These are phyloP conservation scores for Handroanthus guayacan DNA, from an alignment of 257 asterid species.

Conservation along the genomic window DNA sequence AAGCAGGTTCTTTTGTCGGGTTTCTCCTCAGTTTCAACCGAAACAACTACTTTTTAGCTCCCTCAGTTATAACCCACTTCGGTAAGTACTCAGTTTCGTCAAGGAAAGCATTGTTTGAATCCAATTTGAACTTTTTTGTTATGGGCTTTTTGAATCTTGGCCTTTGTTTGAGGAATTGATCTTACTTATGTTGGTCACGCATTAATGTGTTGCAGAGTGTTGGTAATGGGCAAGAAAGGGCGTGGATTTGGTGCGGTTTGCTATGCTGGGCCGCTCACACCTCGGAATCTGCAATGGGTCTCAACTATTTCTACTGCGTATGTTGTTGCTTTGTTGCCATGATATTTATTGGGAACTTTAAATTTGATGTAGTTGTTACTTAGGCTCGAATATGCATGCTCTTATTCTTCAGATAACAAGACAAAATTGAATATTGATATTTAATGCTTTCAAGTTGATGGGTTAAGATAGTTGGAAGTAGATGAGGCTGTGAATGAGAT, in stretches of 20 bases:
- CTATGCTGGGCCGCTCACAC: conserved; percentile 60
- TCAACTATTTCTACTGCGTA: conserved; percentile 73
- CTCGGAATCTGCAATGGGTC: conserved; percentile 74
- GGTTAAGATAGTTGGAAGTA: conserved; percentile 14
- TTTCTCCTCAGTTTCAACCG: conserved; percentile 40
- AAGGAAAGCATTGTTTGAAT: background rate
- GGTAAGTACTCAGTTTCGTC: conserved; percentile 32
- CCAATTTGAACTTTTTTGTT: background rate
- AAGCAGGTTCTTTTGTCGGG: conserved; percentile 36
- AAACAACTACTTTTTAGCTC: conserved; percentile 32
- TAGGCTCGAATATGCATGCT: background rate
- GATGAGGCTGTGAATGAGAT: background rate
- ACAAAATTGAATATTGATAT: background rate
- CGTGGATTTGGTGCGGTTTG: conserved; percentile 63
- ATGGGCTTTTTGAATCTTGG: background rate
- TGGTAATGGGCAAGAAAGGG: conserved; percentile 45
- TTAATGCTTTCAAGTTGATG: background rate
- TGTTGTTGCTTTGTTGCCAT: conserved; percentile 27
- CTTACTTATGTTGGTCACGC: conserved; percentile 18
- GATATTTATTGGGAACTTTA: background rate
- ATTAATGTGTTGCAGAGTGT: conserved; percentile 49
- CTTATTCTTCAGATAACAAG: background rate
- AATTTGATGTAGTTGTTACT: conserved; percentile 6
- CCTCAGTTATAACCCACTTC: conserved; percentile 50
- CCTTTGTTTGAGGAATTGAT: background rate